Percentiles rank a stretch among this genome's conserved stretches.
Evolutionary conservation across 2,329 filamentous ascomycete species (phyloP).

Genomic region (Zymoseptoria brevis): DNA sequence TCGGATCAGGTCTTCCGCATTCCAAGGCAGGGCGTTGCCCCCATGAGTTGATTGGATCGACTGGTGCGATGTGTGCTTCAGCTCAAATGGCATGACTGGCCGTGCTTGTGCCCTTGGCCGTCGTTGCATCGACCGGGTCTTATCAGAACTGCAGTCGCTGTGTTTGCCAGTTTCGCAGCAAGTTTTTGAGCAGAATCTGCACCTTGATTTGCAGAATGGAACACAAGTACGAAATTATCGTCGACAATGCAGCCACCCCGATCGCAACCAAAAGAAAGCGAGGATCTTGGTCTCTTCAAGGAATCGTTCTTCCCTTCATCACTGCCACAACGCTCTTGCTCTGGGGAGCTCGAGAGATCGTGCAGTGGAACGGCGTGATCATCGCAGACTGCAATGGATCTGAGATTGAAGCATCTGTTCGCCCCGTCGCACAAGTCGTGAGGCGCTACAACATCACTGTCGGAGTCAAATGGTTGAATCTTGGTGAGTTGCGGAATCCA

Average conservation of each 20-base stretch:
- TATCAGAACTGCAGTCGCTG: too few species aligned
- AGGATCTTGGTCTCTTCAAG: neutral
- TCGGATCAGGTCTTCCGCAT: too few species aligned
- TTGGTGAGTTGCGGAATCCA: neutral
- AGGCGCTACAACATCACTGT: conserved; percentile 10
- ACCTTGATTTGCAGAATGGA: neutral
- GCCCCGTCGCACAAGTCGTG: neutral
- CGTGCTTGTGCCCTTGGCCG: too few species aligned
- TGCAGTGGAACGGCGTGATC: neutral
- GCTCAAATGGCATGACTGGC: too few species aligned
- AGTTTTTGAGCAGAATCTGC: neutral
- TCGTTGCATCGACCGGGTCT: too few species aligned
- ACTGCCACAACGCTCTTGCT: neutral
- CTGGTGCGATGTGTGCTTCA: too few species aligned
- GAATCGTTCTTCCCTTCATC: neutral
- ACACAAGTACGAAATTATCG: neutral
- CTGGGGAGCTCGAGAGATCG: neutral
- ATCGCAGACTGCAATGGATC: neutral
- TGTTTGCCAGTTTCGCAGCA: too few species aligned
- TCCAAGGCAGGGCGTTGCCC: too few species aligned
- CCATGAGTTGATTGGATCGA: too few species aligned
- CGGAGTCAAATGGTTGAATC: conserved; percentile 13
- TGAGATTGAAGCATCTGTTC: neutral
- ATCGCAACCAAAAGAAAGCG: neutral
- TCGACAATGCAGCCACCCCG: neutral